Base-by-base conservation (phyloP, 2,329 filamentous ascomycete genomes). In the Aspergillus tanneri region DNA sequence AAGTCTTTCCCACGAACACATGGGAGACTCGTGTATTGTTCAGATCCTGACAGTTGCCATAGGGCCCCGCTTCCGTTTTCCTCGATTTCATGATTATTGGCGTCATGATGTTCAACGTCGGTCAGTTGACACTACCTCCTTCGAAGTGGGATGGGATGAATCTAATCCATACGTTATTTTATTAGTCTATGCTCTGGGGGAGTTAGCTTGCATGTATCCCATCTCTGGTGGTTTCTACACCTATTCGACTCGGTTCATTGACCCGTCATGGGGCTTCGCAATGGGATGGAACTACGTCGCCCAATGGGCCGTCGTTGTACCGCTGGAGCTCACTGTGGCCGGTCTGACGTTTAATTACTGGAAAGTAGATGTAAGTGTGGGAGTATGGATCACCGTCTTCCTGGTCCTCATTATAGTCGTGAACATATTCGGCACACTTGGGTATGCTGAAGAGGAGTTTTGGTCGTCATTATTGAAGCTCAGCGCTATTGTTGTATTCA, bases 251-350 rank as follows among this genome's bases (percentile, higher is more conserved):
- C 78, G 81, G 47, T 85, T 85, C 55, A 69, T 84, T 50, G 81
- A 84, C 55, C 81, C 82, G 11, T 77, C 80, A n/a, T 79, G 76
- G 66, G 72, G 70, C 4, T 74, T 74, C 48, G 70, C 71, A 25
- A 71, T 73, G 66, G 72, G 71, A 12, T 73, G 71, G 71, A 70
- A 72, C 47, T 93, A 95, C 65, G 88, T 87, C 6, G 70, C 95
- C 56, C 86, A 91, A 69, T 95, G 90, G 88, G 78, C 92, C 2
- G 80, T 88, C 34, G 82, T 91, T 0, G 69, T 95, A n/a, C 89
- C 90, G 0, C 76, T 77, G 21, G 77, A 79, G 52, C 66, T 75
- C 35, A 74, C 73, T 2, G 76, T 76, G 2, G 70, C 72, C 2
- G 70, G 68, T 2, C 65, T 78, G 24, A 63, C 78, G 11, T 72